Evolutionary conservation across 75 land plant genomes (phyloP), one percentile per base, ranked within the genome.

Genomic region (Azolla pinnata): DNA sequence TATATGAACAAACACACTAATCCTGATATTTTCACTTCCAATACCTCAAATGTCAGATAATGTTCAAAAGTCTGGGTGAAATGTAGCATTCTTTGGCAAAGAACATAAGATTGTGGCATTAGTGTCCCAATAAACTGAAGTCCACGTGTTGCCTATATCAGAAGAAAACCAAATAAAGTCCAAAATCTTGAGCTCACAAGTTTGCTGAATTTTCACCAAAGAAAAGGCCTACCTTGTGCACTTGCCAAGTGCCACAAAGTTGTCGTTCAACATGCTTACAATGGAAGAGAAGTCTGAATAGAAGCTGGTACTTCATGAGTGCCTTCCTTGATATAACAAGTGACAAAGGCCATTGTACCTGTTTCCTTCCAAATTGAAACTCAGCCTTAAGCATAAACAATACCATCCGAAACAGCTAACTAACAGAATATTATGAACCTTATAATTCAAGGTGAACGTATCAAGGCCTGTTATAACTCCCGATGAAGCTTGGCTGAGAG

Each of bases 291-390:
- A 83, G 78, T 21, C 96, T 80, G 57, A 93, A 93, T 50, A 93
- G 83, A 50, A 93, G 71, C 74, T 93, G 98, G 67, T 93, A 93
- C 55, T 93, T 93, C 60, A 87, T 81, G 35, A 93, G 47, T 25
- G 96, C 87, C 65, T 85, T 93, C 59, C 83, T 79, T 59, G 98
- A 86, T 28, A 93, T 81, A 24, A 93, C 90, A 56, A 93, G 78
- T 9, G 96, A 89, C 54, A 93, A 63, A 33, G 98, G 98, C 98
- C 98, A 93, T 49, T 68, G 84, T 25, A 89, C 86, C 98, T 93
- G 76, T 57, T 60, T 28, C 28, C 8, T 31, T 67, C 29, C 2
- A 47, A 10, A 59, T 24, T 44, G 14, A 26, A n/a, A n/a, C n/a
- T n/a, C n/a, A n/a, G n/a, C n/a, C n/a, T n/a, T n/a, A n/a, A n/a